Percentiles rank a stretch among this genome's conserved stretches.
Evolutionary conservation across 148 eudicot genomes (phyloP).

Genomic region (Hydrangea macrophylla): DNA sequence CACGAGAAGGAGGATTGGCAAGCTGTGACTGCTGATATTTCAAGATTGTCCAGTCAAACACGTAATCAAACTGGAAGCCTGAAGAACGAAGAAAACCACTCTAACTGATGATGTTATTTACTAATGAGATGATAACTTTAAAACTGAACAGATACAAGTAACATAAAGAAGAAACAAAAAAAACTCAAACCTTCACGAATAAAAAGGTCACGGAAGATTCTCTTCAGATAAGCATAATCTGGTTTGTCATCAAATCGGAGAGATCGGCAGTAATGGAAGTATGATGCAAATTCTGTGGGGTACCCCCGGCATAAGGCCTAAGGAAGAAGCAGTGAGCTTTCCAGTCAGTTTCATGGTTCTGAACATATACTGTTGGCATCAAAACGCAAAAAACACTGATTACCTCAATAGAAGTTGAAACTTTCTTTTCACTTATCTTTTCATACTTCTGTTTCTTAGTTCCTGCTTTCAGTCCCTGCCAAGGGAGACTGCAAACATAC

Average conservation of each 20-base stretch:
- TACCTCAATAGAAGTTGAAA: slow-evolving; percentile 84
- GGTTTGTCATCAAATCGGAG: slow-evolving; percentile 90
- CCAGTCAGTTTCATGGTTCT: slow-evolving; percentile 4
- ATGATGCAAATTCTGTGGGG: slow-evolving; percentile 88
- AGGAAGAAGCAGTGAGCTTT: slow-evolving; percentile 7
- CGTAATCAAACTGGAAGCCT: slow-evolving; percentile 75
- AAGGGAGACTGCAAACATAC: slow-evolving; percentile 64
- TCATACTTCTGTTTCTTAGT: slow-evolving; percentile 88
- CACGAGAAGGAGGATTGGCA: slow-evolving; percentile 73
- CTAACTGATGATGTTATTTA: neutral
- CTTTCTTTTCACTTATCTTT: slow-evolving; percentile 87
- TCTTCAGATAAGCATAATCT: slow-evolving; percentile 84
- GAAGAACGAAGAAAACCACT: slow-evolving; percentile 18
- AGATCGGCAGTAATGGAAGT: slow-evolving; percentile 88
- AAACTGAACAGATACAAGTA: neutral
- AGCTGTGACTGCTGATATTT: slow-evolving; percentile 61
- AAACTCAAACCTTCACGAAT: slow-evolving; percentile 73
- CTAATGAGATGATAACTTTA: neutral
- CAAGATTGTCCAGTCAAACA: slow-evolving; percentile 58
- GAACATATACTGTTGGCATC: neutral
- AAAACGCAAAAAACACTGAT: slow-evolving; percentile 1
- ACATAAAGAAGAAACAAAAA: neutral
- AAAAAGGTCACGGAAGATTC: slow-evolving; percentile 84
- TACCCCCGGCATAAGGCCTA: slow-evolving; percentile 87
- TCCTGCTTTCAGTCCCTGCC: slow-evolving; percentile 95